Conservation (phyloP, 1,284 basidiomycete genomes). For the Irpex sp. region DNA sequence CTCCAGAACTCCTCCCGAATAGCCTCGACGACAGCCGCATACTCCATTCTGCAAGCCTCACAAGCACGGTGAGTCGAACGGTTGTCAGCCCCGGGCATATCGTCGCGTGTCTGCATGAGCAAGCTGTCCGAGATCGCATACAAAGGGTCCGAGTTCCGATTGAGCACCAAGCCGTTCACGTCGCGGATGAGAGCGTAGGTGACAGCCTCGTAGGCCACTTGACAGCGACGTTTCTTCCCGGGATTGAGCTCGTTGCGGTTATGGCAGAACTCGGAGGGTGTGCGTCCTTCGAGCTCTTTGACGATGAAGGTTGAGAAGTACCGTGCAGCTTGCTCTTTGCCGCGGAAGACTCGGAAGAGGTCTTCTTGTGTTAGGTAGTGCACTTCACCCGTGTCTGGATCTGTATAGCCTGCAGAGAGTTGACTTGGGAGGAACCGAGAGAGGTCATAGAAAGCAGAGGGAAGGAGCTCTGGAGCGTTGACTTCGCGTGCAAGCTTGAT, state of each 20-base stretch:
- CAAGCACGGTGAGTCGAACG: slow-evolving; percentile 50
- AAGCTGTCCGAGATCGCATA: slow-evolving; percentile 64
- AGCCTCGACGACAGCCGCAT: slow-evolving; percentile 49
- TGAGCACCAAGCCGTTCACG: slow-evolving; percentile 61
- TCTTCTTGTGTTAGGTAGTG: slow-evolving; percentile 45
- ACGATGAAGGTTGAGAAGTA: slow-evolving; percentile 74
- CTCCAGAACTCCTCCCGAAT: slow-evolving; percentile 63
- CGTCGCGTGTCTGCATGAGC: slow-evolving; percentile 55
- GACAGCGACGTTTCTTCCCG: slow-evolving; percentile 48
- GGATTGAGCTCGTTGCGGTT: slow-evolving; percentile 42
- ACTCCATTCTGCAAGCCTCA: slow-evolving; percentile 59
- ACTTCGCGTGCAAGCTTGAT: slow-evolving; percentile 42
- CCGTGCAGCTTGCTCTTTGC: slow-evolving; percentile 65
- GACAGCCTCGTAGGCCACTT: slow-evolving; percentile 65
- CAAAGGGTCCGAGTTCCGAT: slow-evolving; percentile 64
- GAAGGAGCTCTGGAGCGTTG: slow-evolving; percentile 34
- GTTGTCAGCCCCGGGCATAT: slow-evolving; percentile 37
- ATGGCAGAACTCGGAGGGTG: slow-evolving; percentile 45
- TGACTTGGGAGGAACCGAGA: slow-evolving; percentile 44
- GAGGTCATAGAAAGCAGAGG: slow-evolving; percentile 51
- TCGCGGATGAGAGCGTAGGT: slow-evolving; percentile 69
- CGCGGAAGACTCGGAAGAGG: slow-evolving; percentile 54
- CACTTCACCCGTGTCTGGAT: slow-evolving; percentile 20
- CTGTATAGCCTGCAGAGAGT: slow-evolving; percentile 32
- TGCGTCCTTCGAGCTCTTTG: slow-evolving; percentile 61